Percentiles rank a stretch among this genome's conserved stretches.
These are phyloP conservation scores for Arthrobotrys conoides DNA, from an alignment of 2,329 filamentous ascomycete species.

Conservation along the genomic window DNA sequence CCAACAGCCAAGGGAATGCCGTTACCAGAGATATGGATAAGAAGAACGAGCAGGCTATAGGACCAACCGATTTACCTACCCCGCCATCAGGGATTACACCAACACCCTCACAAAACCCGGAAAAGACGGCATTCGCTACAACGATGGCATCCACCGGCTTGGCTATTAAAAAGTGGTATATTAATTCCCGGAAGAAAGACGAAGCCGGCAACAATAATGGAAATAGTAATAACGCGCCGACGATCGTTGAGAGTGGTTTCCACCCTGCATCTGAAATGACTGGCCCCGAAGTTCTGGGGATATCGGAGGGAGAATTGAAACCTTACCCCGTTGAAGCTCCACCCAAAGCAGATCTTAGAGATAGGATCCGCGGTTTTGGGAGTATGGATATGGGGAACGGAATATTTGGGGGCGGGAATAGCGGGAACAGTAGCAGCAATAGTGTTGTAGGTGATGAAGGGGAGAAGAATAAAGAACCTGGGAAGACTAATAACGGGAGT, in stretches of 20 bases:
- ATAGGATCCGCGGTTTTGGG: constrained; percentile 40
- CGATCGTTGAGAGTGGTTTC: constrained; percentile 44
- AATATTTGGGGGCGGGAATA: constrained; percentile 10
- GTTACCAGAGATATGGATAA: constrained; percentile 3
- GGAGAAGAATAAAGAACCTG: not conserved
- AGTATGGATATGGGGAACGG: constrained; percentile 14
- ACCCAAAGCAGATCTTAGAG: constrained; percentile 37
- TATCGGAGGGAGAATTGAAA: constrained; percentile 28
- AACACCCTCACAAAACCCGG: constrained; percentile 64
- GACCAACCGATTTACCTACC: constrained; percentile 3
- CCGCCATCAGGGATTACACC: constrained; percentile 26
- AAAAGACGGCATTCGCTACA: constrained; percentile 67
- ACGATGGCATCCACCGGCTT: constrained; percentile 70
- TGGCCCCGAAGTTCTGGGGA: constrained; percentile 23
- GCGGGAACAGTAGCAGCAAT: constrained; percentile 12
- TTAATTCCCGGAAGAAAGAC: constrained; percentile 61
- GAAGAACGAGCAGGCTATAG: constrained; percentile 4
- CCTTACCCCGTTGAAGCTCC: constrained; percentile 43
- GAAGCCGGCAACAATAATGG: constrained; percentile 37
- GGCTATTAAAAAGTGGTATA: constrained; percentile 74
- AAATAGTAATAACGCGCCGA: constrained; percentile 12
- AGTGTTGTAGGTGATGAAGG: constrained; percentile 10
- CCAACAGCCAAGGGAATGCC: constrained; percentile 3
- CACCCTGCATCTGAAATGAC: constrained; percentile 48
- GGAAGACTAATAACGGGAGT: constrained; percentile 25